A percentile compares a stretch with the other conserved stretches of the same genome.
Conservation (phyloP, 2,329 filamentous ascomycete genomes). For the Arachnomyces sp. region DNA sequence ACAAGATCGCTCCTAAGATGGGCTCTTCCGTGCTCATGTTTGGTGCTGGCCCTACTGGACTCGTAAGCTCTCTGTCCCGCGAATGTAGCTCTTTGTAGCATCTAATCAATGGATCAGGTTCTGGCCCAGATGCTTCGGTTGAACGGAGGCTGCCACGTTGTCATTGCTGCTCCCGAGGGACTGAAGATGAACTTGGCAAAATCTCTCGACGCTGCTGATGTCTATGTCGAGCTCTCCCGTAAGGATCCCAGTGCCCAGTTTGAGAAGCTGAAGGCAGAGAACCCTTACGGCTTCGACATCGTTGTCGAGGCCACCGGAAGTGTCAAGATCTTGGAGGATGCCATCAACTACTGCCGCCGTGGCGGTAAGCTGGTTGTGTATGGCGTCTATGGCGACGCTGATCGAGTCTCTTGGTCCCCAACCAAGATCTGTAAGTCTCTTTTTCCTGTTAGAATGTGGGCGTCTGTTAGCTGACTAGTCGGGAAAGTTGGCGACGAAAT, state of each 20-base stretch:
- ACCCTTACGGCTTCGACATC: conserved; percentile 68
- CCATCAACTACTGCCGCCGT: conserved; percentile 63
- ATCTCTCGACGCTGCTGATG: conserved; percentile 40
- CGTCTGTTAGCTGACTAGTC: conserved; percentile 8
- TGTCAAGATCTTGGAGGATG: conserved; percentile 60
- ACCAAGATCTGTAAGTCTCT: conserved; percentile 58
- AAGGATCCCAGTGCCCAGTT: conserved; percentile 53
- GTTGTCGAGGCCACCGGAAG: conserved; percentile 65
- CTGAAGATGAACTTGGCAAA: conserved; percentile 63
- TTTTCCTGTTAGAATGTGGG: neutral
- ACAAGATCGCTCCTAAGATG: conserved; percentile 60
- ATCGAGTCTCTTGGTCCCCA: conserved; percentile 61
- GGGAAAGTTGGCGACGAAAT: conserved; percentile 51
- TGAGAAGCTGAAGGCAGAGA: conserved; percentile 53
- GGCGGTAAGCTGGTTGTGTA: conserved; percentile 67
- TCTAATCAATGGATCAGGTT: conserved; percentile 18
- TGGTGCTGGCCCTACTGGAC: conserved; percentile 60
- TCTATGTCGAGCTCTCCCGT: conserved; percentile 41
- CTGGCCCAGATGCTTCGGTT: conserved; percentile 56
- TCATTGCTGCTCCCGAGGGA: conserved; percentile 60
- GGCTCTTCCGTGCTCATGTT: conserved; percentile 59
- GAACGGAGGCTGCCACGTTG: conserved; percentile 62
- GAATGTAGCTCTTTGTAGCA: neutral
- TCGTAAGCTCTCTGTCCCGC: conserved; percentile 27
- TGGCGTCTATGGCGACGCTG: conserved; percentile 59